Base-by-base conservation (phyloP, 192 early-diverging fungal species). In the Coemansia sp. region DNA sequence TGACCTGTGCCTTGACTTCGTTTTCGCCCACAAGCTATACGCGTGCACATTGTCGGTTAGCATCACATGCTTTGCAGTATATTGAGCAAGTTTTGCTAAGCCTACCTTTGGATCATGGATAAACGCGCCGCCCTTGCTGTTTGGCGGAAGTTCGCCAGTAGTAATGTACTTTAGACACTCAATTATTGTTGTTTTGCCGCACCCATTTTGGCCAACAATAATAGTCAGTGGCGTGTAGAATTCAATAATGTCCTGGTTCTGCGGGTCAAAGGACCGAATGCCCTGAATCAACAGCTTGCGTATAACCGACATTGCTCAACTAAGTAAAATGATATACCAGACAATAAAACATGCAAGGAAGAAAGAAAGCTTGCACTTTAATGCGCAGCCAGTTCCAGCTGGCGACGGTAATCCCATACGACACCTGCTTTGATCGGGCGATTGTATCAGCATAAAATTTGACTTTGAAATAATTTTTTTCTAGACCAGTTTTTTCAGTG, bases 101-200 rank as follows among this genome's bases (percentile, higher is more conserved):
- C 90, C 10, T 39, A 80, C 90, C 82, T 92, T 95, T 49, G 94
- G 93, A 65, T 99, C 97, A 61, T 97, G 87, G 38, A 99, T 89
- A 81, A 99, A 99, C 6, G 91, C 92, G 27, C 93, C 93, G 19
- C 87, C 88, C 61, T 88, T 88, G 62, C 85, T 88, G 71, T 93
- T 93, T 0, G 94, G 94, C 4, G 97, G 97, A 31, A 90, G 64
- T 35, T 90, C 90, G 5, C 96, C 97, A 2, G 96, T 98, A 3
- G 92, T 94, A 0, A 89, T 89, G 82, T 96, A 99, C 74, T 95
- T 98, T 5, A 99, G 80, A 54, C 93, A 90, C 70, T 99, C 97
- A 60, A 99, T 96, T 58, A 99, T 92, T 1, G 94, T 99, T 26
- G 97, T 99, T 74, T 98, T 99, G 21, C 97, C 97, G 12, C 91